Base-by-base conservation (phyloP, 208 protist species). In the Leishmania braziliensis region DNA sequence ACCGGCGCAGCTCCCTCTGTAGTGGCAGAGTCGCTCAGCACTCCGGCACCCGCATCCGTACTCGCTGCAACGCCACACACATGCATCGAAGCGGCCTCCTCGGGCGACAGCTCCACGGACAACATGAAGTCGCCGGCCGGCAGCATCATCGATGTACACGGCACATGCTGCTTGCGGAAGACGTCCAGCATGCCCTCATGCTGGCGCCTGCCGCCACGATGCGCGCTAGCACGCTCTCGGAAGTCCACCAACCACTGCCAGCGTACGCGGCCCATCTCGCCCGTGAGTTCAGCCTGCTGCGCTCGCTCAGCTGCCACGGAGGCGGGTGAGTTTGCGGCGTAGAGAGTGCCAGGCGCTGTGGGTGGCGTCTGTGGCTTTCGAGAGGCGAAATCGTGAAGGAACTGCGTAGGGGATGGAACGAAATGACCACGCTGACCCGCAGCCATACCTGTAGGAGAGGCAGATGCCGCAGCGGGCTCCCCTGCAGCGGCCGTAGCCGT, bases 101-200 rank as follows among this genome's bases (percentile, higher is more conserved):
- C 23, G 1, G 73, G 26, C 0, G 74, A 65, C 20, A 86, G 63
- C 26, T 88, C 73, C 29, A 92, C 78, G 23, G 78, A 84, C 51
- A 95, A 58, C 86, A 93, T 91, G 71, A 93, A 96, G 81, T 96
- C 92, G 48, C 92, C 92, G 53, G 86, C 90, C 12, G 92, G 92
- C 60, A 96, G 80, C 79, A 86, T 85, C 46, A 80, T 82, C 0
- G 92, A 94, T 6, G 79, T 54, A 66, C 82, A 91, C 16, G 84
- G 71, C 54, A 92, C 83, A 48, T 84, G 65, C 84, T 91, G 88
- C 46, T 74, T 66, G 26, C 75, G 70, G 62, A 90, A 88, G 29
- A 78, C 48, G 23, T 87, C 85, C 36, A 92, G 73, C 82, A 96
- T 88, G 12, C 82, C 71, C 14, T 85, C 85, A 69, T 94, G 90